Percentiles rank a stretch among this genome's conserved stretches.
phyloP scores from a whole-genome alignment of 345 rosid species.

The Eucalyptus tenuipes region DNA sequence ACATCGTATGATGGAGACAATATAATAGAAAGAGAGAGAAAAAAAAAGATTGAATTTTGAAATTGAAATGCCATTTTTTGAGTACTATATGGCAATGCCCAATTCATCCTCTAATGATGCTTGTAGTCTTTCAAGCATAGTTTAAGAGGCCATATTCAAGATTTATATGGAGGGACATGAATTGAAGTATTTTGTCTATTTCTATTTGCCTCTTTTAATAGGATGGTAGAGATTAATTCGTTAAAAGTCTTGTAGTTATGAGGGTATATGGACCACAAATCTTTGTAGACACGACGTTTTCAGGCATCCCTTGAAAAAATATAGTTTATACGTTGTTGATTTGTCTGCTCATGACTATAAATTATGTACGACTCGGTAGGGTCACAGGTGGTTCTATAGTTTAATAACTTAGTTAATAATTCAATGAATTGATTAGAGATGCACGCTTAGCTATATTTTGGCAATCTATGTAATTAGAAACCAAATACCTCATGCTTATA shows the following conservation, averaged over 20 bases:
- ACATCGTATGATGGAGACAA: background rate
- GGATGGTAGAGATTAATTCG: background rate
- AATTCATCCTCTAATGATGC: background rate
- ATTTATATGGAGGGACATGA: background rate
- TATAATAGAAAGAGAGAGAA: background rate
- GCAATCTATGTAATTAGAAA: background rate
- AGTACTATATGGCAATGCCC: background rate
- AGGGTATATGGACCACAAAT: background rate
- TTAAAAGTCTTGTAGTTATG: rapidly evolving
- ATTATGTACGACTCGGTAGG: background rate
- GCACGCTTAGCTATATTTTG: background rate
- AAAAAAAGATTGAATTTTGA: background rate
- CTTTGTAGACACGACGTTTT: background rate
- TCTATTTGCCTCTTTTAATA: background rate
- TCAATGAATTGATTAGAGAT: background rate
- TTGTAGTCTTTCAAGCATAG: background rate
- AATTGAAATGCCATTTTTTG: background rate
- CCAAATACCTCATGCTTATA: background rate
- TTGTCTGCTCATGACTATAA: background rate
- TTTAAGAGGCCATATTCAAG: background rate
- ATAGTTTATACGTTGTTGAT: background rate
- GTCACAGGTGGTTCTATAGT: rapidly evolving
- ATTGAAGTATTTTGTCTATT: background rate
- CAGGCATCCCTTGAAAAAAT: background rate
- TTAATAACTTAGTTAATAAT: background rate